Evolutionary conservation across 2,329 filamentous ascomycete genomes (phyloP).

Genomic region (Pseudogymnoascus sp.): DNA sequence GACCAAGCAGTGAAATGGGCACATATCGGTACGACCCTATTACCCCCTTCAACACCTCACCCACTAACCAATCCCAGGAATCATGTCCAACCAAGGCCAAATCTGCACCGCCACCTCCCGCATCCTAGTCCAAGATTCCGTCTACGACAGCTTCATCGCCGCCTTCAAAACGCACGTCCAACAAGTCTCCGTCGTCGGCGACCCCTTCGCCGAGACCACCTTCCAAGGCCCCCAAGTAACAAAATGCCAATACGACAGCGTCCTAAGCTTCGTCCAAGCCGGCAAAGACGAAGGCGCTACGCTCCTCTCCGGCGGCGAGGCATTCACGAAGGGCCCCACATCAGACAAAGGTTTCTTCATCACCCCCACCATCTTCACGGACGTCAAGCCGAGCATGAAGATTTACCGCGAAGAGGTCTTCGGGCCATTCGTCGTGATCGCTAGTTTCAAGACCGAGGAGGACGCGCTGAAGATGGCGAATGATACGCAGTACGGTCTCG

Average conservation of each 20-base stretch:
- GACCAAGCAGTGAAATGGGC: slow-evolving; percentile 57
- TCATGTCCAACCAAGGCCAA: slow-evolving; percentile 38
- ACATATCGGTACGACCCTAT: slow-evolving; percentile 34
- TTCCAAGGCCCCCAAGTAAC: slow-evolving; percentile 68
- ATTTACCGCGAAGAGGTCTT: slow-evolving; percentile 71
- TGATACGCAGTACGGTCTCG: slow-evolving; percentile 59
- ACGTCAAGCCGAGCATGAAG: slow-evolving; percentile 64
- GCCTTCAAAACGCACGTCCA: slow-evolving; percentile 57
- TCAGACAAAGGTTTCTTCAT: slow-evolving; percentile 62
- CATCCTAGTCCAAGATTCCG: slow-evolving; percentile 61
- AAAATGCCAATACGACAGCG: slow-evolving; percentile 63
- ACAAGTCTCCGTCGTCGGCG: slow-evolving; percentile 56
- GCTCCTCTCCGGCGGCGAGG: slow-evolving; percentile 51
- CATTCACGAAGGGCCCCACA: slow-evolving; percentile 41
- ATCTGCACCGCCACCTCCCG: slow-evolving; percentile 54
- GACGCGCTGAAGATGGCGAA: slow-evolving; percentile 59
- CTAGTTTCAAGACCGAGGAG: slow-evolving; percentile 63
- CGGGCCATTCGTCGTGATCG: slow-evolving; percentile 62
- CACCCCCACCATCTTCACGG: slow-evolving; percentile 65
- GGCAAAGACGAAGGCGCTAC: slow-evolving; percentile 60
- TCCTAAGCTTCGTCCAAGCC: slow-evolving; percentile 59
- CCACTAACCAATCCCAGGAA: slow-evolving; percentile 12
- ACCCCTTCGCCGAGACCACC: slow-evolving; percentile 57
- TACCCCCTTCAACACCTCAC: too few species aligned
- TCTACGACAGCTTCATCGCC: slow-evolving; percentile 64